Evolutionary conservation across 2,329 filamentous ascomycete genomes (phyloP), one percentile per base, ranked within the genome.

Genomic region (Aspergillus aculeatinus): DNA sequence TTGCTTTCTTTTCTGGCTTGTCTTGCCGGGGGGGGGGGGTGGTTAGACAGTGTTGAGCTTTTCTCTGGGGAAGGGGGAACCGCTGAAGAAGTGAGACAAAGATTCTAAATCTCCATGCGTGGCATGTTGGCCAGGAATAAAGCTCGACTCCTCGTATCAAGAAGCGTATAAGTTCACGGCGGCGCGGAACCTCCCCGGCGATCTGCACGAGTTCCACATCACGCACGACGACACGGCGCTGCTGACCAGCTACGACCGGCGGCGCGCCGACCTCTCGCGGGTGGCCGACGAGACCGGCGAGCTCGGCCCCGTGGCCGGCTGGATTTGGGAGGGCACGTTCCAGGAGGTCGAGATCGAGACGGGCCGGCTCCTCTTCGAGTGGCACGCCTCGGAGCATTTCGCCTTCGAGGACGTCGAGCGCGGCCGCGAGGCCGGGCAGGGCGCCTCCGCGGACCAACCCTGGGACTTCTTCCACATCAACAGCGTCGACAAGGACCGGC

Each of bases 401-500:
- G 55, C 71, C 21, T 59, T 74, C 29, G 59, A 60, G 14, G 68
- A 74, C 25, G 63, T 60, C 16, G 60, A 62, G 31, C 62, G 68
- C n/a, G 54, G 53, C n/a, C 59, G 59, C 27, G 65, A 68, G 27
- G 57, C 58, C 5, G 57, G 27, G 6, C 27, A 60, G 16, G 68
- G 69, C 19, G 61, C 62, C 10, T 62, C 48, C n/a, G 21, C 64
- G 58, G 53, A 57, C 4, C 21, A 60, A 9, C 68, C 81, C 1
- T 85, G 79, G 75, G 83, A 85, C 65, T 85, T 80, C 69, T 83
- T 84, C 71, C 83, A 85, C 68, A 79, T 85, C 68, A 85, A 83
- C 69, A 81, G 79, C 48, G 74, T 83, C 58, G 80, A 81, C 67
- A 83, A 83, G 69, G 80, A 82, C 62, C 62, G 67, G 3, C 71